phyloP scores from a whole-genome alignment of 805 yeast species.

The Jamesozyma lodderae region DNA sequence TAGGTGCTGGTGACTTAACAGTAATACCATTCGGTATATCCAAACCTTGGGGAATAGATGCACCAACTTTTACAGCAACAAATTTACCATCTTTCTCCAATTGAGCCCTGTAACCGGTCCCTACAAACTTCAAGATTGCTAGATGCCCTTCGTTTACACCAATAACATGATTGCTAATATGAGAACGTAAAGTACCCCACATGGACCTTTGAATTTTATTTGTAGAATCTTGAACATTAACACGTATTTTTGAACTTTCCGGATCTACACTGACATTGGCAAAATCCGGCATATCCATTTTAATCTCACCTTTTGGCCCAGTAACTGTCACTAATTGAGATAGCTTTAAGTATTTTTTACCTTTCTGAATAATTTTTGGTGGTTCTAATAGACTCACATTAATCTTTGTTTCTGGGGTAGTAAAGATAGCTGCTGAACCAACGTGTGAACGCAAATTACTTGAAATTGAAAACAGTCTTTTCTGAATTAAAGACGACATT shows the following conservation, averaged over 20 bases:
- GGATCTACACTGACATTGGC: constrained; percentile 33
- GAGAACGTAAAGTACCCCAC: constrained; percentile 92
- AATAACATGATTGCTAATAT: constrained; percentile 62
- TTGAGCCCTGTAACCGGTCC: constrained; percentile 92
- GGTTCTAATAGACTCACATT: constrained; percentile 36
- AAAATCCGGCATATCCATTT: constrained; percentile 64
- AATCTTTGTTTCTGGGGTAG: constrained; percentile 49
- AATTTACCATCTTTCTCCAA: constrained; percentile 51
- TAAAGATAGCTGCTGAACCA: constrained; percentile 68
- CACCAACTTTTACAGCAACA: constrained; percentile 79
- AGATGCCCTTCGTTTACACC: constrained; percentile 94
- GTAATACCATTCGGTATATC: constrained; percentile 68
- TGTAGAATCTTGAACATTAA: constrained; percentile 48
- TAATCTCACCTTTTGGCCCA: constrained; percentile 73
- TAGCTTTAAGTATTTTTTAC: constrained; percentile 47
- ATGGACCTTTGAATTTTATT: constrained; percentile 68
- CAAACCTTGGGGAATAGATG: constrained; percentile 68
- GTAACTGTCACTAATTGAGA: constrained; percentile 49
- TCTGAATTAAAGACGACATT: constrained; percentile 5
- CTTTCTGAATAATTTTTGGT: constrained; percentile 58
- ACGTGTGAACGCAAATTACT: constrained; percentile 47
- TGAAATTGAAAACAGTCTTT: constrained; percentile 2
- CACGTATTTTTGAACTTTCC: constrained; percentile 33
- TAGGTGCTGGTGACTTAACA: constrained; percentile 75
- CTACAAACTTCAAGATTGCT: constrained; percentile 78